phyloP scores from a whole-genome alignment of 2,329 filamentous ascomycete species.

The Lecanicillium sp. region DNA sequence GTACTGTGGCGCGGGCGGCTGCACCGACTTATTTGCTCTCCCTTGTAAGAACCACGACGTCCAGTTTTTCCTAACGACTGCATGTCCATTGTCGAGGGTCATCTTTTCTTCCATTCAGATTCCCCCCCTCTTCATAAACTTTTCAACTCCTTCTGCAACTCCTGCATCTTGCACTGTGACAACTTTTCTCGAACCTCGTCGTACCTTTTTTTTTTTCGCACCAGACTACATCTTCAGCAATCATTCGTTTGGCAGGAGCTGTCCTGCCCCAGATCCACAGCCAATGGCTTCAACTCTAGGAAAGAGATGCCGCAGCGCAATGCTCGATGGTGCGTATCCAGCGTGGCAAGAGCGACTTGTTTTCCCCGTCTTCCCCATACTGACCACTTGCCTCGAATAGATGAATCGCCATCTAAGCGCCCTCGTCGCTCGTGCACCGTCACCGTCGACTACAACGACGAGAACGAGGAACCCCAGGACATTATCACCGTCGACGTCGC shows the following conservation, averaged over 20 bases:
- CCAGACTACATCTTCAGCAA: not conserved
- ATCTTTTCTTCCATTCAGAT: not conserved
- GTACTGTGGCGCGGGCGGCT: constrained; percentile 22
- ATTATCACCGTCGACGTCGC: constrained; percentile 32
- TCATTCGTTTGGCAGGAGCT: constrained; percentile 7
- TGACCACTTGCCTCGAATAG: not conserved
- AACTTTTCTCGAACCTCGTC: too few species aligned
- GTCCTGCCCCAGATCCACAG: constrained; percentile 1
- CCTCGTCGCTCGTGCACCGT: constrained; percentile 36
- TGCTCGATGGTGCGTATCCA: constrained; percentile 18
- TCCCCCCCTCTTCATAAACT: not conserved
- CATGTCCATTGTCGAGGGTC: not conserved
- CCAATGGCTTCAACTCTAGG: constrained; percentile 21
- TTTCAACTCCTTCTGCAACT: not conserved
- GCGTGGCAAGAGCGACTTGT: not conserved
- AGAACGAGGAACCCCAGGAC: constrained; percentile 52
- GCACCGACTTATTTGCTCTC: constrained; percentile 4
- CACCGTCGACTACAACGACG: constrained; percentile 50
- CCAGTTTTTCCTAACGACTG: not conserved
- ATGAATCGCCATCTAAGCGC: constrained; percentile 38
- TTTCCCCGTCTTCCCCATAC: too few species aligned
- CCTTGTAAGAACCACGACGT: not conserved
- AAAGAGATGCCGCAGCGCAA: constrained; percentile 20
- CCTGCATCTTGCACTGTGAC: not conserved
- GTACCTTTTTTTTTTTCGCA: not conserved